phyloP scores from a whole-genome alignment of 768 basidiomycete genomes.

The Leucosporidium scottii region DNA sequence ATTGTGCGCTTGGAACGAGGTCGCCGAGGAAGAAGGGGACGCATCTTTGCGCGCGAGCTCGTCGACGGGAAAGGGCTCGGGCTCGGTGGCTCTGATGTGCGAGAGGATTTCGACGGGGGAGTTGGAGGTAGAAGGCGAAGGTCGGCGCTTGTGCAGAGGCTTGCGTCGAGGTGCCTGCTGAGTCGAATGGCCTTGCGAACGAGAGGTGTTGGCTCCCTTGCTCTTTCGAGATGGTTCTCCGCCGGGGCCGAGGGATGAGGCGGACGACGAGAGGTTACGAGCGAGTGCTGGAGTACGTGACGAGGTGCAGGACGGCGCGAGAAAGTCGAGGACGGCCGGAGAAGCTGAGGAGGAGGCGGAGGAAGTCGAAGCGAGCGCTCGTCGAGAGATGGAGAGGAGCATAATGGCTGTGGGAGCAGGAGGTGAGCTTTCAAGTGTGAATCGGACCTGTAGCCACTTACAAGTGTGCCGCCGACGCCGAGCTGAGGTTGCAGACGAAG shows the following conservation, averaged over 20 bases:
- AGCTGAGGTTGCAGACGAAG: no score
- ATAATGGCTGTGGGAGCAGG: no score
- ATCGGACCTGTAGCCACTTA: no score
- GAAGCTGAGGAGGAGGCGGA: not conserved
- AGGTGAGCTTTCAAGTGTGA: no score
- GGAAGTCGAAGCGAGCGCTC: no score
- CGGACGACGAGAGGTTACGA: not conserved
- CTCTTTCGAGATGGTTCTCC: not conserved
- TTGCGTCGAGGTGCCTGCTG: not conserved
- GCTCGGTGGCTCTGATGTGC: constrained; percentile 8
- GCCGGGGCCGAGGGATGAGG: not conserved
- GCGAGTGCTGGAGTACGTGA: not conserved
- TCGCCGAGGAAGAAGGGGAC: not conserved
- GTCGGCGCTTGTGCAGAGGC: not conserved
- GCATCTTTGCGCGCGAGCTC: no score
- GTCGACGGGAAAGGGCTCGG: not conserved
- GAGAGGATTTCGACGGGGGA: constrained; percentile 24
- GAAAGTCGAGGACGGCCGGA: not conserved
- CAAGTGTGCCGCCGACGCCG: no score
- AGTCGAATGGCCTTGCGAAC: not conserved
- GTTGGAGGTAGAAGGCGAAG: not conserved
- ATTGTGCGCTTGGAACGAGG: constrained; percentile 5
- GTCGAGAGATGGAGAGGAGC: no score
- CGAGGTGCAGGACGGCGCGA: not conserved
- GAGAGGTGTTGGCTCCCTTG: not conserved